Evolutionary conservation across 1,139 yeast genomes (phyloP).

Genomic region (Pichia cactophila): DNA sequence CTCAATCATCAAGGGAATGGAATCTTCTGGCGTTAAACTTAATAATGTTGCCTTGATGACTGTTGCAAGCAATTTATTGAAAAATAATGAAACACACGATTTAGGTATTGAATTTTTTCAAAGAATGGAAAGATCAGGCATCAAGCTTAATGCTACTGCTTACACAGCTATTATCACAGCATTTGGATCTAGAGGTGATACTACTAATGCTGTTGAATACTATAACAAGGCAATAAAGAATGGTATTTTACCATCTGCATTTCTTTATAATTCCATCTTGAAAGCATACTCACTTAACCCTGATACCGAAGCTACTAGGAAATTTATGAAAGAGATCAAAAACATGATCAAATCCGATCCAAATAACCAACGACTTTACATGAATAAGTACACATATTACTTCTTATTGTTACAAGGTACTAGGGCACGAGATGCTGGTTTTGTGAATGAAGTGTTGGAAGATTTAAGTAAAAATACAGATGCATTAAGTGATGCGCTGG

Average conservation of each 20-base stretch:
- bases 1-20: constrained; percentile 36
- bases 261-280: constrained; percentile 57
- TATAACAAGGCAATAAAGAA: constrained; percentile 39
- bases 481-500: constrained; percentile 35
- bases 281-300: constrained; percentile 34
- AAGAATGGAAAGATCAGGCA: constrained; percentile 32
- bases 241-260: constrained; percentile 34
- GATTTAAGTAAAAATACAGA: constrained; percentile 17
- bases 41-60: constrained; percentile 48
- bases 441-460: constrained; percentile 18
- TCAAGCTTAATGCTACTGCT: constrained; percentile 34
- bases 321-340: constrained; percentile 18
- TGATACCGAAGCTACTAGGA: constrained; percentile 14
- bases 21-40: constrained; percentile 34
- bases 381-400: constrained; percentile 53
- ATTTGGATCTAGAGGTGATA: constrained; percentile 46
- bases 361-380: constrained; percentile 19
- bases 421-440: constrained; percentile 14
- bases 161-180: constrained; percentile 53
- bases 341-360: constrained; percentile 12
- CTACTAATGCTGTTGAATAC: constrained; percentile 39
- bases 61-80: constrained; percentile 50
- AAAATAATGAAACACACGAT: constrained; percentile 38
- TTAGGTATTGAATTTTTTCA: constrained; percentile 49
- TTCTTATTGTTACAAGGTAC: constrained; percentile 43